These are phyloP conservation scores for Dipteronia dyeriana DNA, from an alignment of 345 rosid species.

Conservation along the genomic window DNA sequence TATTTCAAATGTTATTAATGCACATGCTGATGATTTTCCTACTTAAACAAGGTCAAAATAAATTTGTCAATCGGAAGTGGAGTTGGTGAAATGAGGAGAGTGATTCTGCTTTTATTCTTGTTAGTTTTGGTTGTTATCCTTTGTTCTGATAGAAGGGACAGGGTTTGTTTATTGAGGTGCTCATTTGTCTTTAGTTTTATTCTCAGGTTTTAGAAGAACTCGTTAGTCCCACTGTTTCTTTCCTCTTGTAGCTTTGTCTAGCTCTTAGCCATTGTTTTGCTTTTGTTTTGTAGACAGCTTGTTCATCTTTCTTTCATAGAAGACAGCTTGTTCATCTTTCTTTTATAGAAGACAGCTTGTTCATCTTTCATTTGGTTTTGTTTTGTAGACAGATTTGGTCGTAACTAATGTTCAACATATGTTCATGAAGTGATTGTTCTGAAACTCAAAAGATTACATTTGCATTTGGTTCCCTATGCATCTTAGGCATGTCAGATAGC, in stretches of 20 bases:
- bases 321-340: background rate
- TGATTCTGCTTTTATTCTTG: background rate
- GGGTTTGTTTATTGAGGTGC: background rate
- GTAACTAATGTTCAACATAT: too few relatives aligned
- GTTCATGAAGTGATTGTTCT: too few relatives aligned
- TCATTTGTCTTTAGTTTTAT: background rate
- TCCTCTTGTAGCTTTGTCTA: background rate
- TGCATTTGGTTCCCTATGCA: too few relatives aligned
- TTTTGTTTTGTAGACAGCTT: background rate
- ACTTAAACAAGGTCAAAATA: background rate
- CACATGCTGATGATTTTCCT: constrained; percentile 2
- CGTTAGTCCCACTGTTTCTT: background rate
- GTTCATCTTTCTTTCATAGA: background rate
- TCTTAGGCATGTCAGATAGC: too few relatives aligned
- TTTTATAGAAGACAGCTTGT: background rate
- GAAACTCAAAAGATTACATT: too few relatives aligned
- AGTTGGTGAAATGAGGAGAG: background rate
- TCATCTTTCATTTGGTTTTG: too few relatives aligned
- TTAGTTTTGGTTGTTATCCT: background rate
- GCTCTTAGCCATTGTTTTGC: background rate
- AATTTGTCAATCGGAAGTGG: background rate
- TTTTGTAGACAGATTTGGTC: too few relatives aligned
- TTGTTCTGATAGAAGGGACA: background rate
- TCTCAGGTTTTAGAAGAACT: background rate
- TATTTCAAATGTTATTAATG: background rate